Conservation (phyloP, 2,329 filamentous ascomycete species). For the Beauveria sp. region DNA sequence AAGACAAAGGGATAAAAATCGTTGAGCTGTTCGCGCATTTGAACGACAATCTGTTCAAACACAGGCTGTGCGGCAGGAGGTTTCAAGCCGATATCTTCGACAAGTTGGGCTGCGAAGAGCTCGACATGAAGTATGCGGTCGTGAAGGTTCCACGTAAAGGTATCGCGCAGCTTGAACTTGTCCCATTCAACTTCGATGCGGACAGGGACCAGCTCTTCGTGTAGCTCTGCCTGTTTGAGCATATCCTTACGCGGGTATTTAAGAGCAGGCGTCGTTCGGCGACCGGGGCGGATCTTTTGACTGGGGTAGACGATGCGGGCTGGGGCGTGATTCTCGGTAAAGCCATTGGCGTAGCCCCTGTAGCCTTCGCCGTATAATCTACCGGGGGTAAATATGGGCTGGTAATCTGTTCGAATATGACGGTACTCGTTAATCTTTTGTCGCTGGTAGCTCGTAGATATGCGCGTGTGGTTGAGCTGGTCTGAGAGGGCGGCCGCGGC, state of each 20-base stretch:
- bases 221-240: slow-evolving; percentile 76
- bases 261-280: slow-evolving; percentile 64
- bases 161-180: slow-evolving; percentile 90
- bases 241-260: slow-evolving; percentile 74
- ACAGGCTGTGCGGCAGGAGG: slow-evolving; percentile 60
- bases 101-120: slow-evolving; percentile 77
- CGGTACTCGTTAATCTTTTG: slow-evolving; percentile 65
- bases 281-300: slow-evolving; percentile 68
- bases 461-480: slow-evolving; percentile 45
- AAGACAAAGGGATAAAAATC: slow-evolving; percentile 92
- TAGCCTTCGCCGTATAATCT: slow-evolving; percentile 69
- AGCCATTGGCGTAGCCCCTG: slow-evolving; percentile 79
- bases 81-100: slow-evolving; percentile 83
- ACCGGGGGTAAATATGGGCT: slow-evolving; percentile 47
- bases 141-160: slow-evolving; percentile 97
- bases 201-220: slow-evolving; percentile 86
- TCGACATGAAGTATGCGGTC: slow-evolving; percentile 76
- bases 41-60: slow-evolving; percentile 51
- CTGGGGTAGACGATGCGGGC: slow-evolving; percentile 72
- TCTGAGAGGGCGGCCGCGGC: slow-evolving; percentile 45
- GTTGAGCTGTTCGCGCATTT: slow-evolving; percentile 81
- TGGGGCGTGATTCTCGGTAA: slow-evolving; percentile 63
- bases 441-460: slow-evolving; percentile 54
- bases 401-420: slow-evolving; percentile 46
- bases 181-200: slow-evolving; percentile 92